Evolutionary conservation across 345 rosid species (phyloP).

Genomic region (Linum tenue): DNA sequence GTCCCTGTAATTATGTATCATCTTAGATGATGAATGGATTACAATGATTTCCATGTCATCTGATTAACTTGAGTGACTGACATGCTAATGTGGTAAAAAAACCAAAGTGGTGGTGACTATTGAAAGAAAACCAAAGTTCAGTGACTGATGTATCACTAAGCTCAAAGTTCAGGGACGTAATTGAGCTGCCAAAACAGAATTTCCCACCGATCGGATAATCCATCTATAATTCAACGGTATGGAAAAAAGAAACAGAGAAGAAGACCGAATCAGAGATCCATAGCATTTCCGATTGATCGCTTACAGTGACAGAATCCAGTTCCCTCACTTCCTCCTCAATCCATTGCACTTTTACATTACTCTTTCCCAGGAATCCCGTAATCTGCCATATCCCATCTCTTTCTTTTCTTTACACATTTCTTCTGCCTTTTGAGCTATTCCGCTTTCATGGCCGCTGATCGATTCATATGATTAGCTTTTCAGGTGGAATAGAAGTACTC

Average conservation of each 20-base stretch:
- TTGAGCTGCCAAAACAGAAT: not conserved
- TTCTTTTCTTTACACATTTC: not conserved
- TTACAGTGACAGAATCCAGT: not conserved
- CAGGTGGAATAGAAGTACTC: conserved; percentile 17
- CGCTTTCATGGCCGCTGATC: conserved; percentile 21
- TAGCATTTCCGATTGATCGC: not conserved
- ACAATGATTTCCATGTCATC: too few relatives aligned
- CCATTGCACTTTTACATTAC: too few relatives aligned
- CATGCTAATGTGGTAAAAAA: too few relatives aligned
- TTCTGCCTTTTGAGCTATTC: not conserved
- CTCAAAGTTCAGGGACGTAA: too few relatives aligned
- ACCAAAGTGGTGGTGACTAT: not conserved
- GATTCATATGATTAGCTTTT: conserved; percentile 8
- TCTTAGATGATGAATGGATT: too few relatives aligned
- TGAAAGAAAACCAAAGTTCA: not conserved
- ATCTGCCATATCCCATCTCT: not conserved
- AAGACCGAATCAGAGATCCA: not conserved
- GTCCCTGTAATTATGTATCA: too few relatives aligned
- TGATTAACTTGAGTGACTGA: too few relatives aligned
- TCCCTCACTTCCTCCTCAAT: not conserved
- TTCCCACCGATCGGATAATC: not conserved
- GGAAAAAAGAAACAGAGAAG: too few relatives aligned
- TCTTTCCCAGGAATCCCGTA: not conserved
- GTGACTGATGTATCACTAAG: too few relatives aligned
- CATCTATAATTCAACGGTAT: too few relatives aligned